Evolutionary conservation across 148 eudicot species (phyloP).

Genomic region (Arbutus unedo): DNA sequence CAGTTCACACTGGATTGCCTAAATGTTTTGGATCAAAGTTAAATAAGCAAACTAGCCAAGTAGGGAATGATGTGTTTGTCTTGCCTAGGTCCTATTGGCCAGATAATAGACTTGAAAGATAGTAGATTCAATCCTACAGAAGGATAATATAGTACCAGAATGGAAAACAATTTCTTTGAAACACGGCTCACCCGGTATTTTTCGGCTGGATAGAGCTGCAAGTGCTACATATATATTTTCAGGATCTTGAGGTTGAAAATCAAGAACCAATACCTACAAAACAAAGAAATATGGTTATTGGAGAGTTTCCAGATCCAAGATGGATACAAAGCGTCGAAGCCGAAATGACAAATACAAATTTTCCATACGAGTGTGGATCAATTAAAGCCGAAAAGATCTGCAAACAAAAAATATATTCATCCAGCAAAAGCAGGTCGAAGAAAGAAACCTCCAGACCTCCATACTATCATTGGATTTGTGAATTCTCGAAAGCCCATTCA

Average conservation of each 20-base stretch:
- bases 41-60: background rate
- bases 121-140: background rate
- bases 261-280: background rate
- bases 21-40: background rate
- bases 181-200: constrained; percentile 57
- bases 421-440: background rate
- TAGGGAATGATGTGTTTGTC: background rate
- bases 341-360: no score
- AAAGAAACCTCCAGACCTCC: background rate
- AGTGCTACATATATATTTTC: constrained; percentile 71
- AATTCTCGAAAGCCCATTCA: background rate
- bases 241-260: constrained; percentile 80
- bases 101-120: background rate
- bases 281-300: background rate
- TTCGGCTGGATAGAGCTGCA: constrained; percentile 65
- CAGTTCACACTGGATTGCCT: no score
- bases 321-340: no score
- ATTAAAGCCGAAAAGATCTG: background rate
- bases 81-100: background rate
- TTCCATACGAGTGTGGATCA: background rate
- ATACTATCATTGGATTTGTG: background rate
- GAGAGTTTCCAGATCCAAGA: no score
- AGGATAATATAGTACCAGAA: background rate
- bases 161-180: background rate
- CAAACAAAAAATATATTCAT: background rate